Evolutionary conservation across 1,139 yeast species (phyloP).

Genomic region (Yamadazyma atlantica): DNA sequence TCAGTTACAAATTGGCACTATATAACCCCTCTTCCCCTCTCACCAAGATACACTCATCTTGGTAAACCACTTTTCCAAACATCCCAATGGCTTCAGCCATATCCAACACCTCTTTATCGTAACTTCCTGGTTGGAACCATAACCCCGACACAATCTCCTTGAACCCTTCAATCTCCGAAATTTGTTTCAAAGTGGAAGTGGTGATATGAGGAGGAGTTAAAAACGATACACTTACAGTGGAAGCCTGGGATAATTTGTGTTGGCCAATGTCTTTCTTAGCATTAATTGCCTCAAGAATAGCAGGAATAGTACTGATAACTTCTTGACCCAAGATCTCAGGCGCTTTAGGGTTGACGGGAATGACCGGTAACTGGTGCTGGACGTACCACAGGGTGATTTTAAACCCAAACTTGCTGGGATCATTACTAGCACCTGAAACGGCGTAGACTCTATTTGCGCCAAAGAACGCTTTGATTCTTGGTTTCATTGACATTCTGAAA

Average conservation of each 20-base stretch:
- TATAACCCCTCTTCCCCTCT: constrained; percentile 60
- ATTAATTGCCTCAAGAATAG: constrained; percentile 28
- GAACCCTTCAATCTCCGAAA: constrained; percentile 31
- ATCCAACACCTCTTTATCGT: constrained; percentile 52
- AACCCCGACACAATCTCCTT: constrained; percentile 48
- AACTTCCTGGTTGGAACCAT: constrained; percentile 87
- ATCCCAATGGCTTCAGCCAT: constrained; percentile 38
- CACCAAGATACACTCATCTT: constrained; percentile 70
- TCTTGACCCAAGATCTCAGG: constrained; percentile 45
- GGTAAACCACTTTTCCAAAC: constrained; percentile 47
- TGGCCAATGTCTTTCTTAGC: constrained; percentile 23
- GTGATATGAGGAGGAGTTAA: constrained; percentile 75
- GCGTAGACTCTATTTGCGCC: constrained; percentile 54
- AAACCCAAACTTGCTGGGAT: constrained; percentile 67
- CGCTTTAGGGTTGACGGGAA: constrained; percentile 65
- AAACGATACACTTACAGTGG: constrained; percentile 58
- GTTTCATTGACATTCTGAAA: constrained; percentile 45
- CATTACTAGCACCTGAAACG: constrained; percentile 74
- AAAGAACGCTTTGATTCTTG: constrained; percentile 49
- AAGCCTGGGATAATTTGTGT: constrained; percentile 28
- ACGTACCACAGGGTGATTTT: constrained; percentile 72
- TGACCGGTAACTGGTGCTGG: constrained; percentile 54
- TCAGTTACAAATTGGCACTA: constrained; percentile 24
- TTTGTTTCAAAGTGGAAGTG: constrained; percentile 43
- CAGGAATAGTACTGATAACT: constrained; percentile 36